Evolutionary conservation across 176 grass and related monocot species (phyloP).

Genomic region (Oryza glumipatula): DNA sequence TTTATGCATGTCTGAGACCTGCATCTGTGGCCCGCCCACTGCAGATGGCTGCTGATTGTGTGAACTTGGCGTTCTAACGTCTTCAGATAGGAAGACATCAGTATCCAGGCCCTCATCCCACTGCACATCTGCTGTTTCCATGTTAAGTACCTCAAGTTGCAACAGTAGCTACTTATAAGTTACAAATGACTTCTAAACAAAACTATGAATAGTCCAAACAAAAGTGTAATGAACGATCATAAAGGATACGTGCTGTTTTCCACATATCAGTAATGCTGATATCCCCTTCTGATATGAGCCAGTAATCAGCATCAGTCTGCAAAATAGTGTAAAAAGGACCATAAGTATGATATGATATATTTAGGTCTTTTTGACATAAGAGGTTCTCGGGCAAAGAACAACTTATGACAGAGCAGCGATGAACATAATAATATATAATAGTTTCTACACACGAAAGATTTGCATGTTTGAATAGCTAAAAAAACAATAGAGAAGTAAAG

Average conservation of each 20-base stretch:
- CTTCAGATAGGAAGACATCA: slow-evolving; percentile 71
- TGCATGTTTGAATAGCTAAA: slow-evolving; percentile 23
- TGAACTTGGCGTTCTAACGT: slow-evolving; percentile 57
- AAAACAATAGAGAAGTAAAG: slow-evolving; percentile 16
- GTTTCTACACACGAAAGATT: background rate
- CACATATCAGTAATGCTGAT: slow-evolving; percentile 94
- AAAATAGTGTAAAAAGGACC: slow-evolving; percentile 39
- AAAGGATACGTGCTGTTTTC: slow-evolving; percentile 86
- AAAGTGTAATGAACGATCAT: slow-evolving; percentile 18
- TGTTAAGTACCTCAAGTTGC: slow-evolving; percentile 56
- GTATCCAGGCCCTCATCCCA: slow-evolving; percentile 70
- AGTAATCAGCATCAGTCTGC: slow-evolving; percentile 96
- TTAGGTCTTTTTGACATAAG: slow-evolving; percentile 4
- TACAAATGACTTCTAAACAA: slow-evolving; percentile 22
- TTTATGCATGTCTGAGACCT: slow-evolving; percentile 43
- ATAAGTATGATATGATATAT: slow-evolving; percentile 19
- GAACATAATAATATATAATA: slow-evolving; percentile 1
- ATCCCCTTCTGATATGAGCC: slow-evolving; percentile 83
- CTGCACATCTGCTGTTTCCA: slow-evolving; percentile 75
- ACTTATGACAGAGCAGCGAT: background rate
- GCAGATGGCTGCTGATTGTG: slow-evolving; percentile 43
- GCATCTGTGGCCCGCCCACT: slow-evolving; percentile 39
- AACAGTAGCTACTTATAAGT: slow-evolving; percentile 17
- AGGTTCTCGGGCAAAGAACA: background rate
- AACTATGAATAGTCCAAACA: slow-evolving; percentile 4